Base-by-base conservation (phyloP, 345 rosid genomes). In the Hypericum androsaemum region DNA sequence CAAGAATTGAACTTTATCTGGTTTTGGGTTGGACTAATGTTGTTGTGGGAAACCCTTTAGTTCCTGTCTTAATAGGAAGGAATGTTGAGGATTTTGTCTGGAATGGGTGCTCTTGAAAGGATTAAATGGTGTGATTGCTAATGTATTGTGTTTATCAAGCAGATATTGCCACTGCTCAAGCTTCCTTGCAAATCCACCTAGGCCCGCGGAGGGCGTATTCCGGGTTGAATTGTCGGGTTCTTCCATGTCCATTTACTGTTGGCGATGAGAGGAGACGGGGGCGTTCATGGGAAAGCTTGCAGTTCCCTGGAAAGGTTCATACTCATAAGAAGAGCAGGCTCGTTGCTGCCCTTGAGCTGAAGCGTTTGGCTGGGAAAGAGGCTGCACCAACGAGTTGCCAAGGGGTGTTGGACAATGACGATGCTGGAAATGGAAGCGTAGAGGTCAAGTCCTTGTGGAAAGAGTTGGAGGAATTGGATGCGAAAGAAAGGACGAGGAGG, bases 161-260 rank as follows among this genome's bases (percentile, higher is more conserved):
- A 86, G 97, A 84, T 70, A 80, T 84, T 70, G 81, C 77, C 63
- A 68, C 79, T 58, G 71, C 75, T 61, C 86, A 83, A 67, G 76
- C 84, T 70, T 78, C n/a, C n/a, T n/a, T n/a, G n/a, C n/a, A n/a
- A n/a, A n/a, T n/a, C n/a, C n/a, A n/a, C n/a, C n/a, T n/a, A n/a
- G n/a, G n/a, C n/a, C n/a, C n/a, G n/a, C n/a, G n/a, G n/a, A n/a
- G n/a, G n/a, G n/a, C n/a, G n/a, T n/a, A n/a, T n/a, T n/a, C 74
- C 64, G 54, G 70, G 32, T 39, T 64, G 47, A 66, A 47, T 61
- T 60, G 64, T 52, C 73, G 83, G 64, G 66, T 71, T 11, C 52
- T 80, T 42, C 64, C 73, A 10, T 70, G 65, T 71, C 73, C 76
- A 28, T 73, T 66, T 52, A 14, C 43, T 37, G 60, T 43, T 41